Base-by-base conservation (phyloP, 768 basidiomycete genomes). In the Mycena vitilis region DNA sequence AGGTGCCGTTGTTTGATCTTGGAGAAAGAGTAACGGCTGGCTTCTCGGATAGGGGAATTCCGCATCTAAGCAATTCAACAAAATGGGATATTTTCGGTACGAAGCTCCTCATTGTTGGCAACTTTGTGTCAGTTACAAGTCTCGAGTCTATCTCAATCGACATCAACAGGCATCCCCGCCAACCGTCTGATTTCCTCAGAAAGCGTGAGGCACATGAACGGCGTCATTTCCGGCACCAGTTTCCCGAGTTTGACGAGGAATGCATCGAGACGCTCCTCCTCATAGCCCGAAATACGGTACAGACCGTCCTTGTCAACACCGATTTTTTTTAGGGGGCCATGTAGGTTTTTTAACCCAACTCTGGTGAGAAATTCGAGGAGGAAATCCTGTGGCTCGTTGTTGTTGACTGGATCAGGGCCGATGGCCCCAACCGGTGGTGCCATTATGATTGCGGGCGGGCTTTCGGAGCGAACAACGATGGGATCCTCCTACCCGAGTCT, bases 231-330 rank as follows among this genome's bases (percentile, higher is more conserved):
- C 22, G 56, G 56, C 0, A 48, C 45, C 20, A 48, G 5, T 18
- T 44, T 45, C 11, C 22, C 56, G 11, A 60, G 34, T n/a, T 48
- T 60, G 45, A 36, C 47, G 42, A 60, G 37, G 34, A 60, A 48
- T 10, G 8, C 7, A n/a, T 48, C 58, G 25, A 60, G 44, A 4
- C 58, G 58, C 10, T 60, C 47, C 47, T 48, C 58, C 2, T 60
- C 58, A 11, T 48, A 60, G 10, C 47, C 25, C 30, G 58, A 45
- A 45, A 60, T 60, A 6, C 58, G 58, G 16, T 45, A 18, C 44
- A 45, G 18, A 3, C 18, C 18, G 7, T 13, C 44, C 18, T 45
- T 7, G 44, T 45, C 44, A 16, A 45, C 44, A 45, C 44, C 44
- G 44, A 45, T 45, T 16, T 18, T 18, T 18, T 45, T 45, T 8